Evolutionary conservation across 2,329 filamentous ascomycete genomes (phyloP).

Genomic region (Parafenestella ontariensis): DNA sequence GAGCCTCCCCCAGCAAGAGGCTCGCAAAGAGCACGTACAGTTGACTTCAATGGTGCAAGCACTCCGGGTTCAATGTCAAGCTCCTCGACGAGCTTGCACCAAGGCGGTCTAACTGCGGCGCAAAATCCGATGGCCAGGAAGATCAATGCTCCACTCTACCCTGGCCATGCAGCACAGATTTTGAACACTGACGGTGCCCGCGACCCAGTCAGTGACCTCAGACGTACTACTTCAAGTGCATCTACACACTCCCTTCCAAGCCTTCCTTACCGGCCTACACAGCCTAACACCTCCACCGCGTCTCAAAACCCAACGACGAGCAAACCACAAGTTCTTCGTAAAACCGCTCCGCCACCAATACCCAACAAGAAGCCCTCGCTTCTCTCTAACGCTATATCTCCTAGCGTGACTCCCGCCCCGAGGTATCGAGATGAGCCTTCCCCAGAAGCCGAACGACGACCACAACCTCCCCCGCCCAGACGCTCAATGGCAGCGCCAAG

Average conservation of each 20-base stretch:
- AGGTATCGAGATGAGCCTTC: constrained; percentile 33
- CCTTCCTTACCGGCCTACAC: constrained; percentile 17
- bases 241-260: constrained; percentile 42
- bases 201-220: constrained; percentile 26
- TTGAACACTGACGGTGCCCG: constrained; percentile 29
- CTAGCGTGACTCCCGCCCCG: constrained; percentile 10
- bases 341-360: constrained; percentile 43
- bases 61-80: constrained; percentile 11
- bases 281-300: constrained; percentile 10
- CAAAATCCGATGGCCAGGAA: constrained; percentile 36
- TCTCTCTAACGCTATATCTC: constrained; percentile 19
- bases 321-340: constrained; percentile 38
- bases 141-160: constrained; percentile 40
- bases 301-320: constrained; percentile 12
- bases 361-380: constrained; percentile 45
- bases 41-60: constrained; percentile 36
- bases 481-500: constrained; percentile 37
- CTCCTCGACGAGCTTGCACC: constrained; percentile 29
- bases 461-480: constrained; percentile 27
- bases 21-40: constrained; percentile 35
- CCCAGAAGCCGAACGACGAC: constrained; percentile 8
- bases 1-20: constrained; percentile 43
- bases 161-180: constrained; percentile 26
- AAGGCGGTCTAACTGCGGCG: constrained; percentile 1
- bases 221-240: constrained; percentile 30